phyloP scores from a whole-genome alignment of 1,284 basidiomycete genomes.

The Tremellales sp. region DNA sequence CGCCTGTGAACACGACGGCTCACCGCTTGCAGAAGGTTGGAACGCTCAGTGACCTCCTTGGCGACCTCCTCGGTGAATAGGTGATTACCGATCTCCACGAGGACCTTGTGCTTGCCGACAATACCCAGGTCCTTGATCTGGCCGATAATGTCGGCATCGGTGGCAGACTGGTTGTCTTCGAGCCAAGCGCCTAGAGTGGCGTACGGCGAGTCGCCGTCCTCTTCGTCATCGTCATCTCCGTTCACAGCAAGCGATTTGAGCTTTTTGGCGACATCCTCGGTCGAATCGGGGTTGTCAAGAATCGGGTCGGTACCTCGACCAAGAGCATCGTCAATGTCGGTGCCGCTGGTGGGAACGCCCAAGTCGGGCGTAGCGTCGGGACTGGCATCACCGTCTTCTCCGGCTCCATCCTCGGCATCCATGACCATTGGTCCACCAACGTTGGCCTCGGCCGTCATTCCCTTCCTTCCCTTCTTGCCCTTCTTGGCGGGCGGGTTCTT shows the following conservation, averaged over 20 bases:
- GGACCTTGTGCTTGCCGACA: slow-evolving; percentile 91
- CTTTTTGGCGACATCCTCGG: slow-evolving; percentile 79
- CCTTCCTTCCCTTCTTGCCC: slow-evolving; percentile 68
- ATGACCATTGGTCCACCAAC: slow-evolving; percentile 43
- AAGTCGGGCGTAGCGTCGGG: slow-evolving; percentile 14
- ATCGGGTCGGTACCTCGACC: slow-evolving; percentile 31
- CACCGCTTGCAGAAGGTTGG: slow-evolving; percentile 76
- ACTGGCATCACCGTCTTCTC: slow-evolving; percentile 27
- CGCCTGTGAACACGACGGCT: slow-evolving; percentile 20
- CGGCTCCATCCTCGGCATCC: slow-evolving; percentile 27
- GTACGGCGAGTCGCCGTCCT: slow-evolving; percentile 82
- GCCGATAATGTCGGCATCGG: slow-evolving; percentile 64
- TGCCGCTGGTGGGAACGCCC: slow-evolving; percentile 37
- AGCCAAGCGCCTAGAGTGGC: slow-evolving; percentile 80
- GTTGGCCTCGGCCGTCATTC: slow-evolving; percentile 46
- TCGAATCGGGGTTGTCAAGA: slow-evolving; percentile 33
- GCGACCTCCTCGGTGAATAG: slow-evolving; percentile 74
- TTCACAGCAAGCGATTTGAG: slow-evolving; percentile 70
- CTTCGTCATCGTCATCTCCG: slow-evolving; percentile 74
- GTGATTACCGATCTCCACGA: slow-evolving; percentile 80
- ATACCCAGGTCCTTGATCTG: slow-evolving; percentile 90
- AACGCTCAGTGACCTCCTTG: slow-evolving; percentile 68
- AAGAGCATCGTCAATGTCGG: slow-evolving; percentile 39
- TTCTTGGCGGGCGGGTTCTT: slow-evolving; percentile 87
- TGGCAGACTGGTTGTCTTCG: slow-evolving; percentile 61